Evolutionary conservation across 208 protist species (phyloP).

Genomic region (Crithidia thermophila): DNA sequence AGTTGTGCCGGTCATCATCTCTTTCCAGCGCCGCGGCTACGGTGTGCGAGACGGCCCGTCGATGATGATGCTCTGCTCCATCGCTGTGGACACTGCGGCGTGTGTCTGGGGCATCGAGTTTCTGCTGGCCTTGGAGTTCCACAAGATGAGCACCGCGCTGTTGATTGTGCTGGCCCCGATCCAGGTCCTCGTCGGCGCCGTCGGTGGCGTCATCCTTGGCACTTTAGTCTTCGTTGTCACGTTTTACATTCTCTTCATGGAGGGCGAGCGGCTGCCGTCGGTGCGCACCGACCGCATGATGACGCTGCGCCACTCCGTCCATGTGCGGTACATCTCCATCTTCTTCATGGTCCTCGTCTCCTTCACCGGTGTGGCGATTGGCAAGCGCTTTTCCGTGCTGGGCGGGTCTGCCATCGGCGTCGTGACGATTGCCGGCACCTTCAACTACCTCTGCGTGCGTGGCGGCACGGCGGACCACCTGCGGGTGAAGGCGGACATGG

Average conservation of each 20-base stretch:
- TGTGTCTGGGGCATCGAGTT: constrained; percentile 57
- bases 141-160: constrained; percentile 34
- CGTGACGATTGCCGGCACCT: constrained; percentile 40
- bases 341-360: constrained; percentile 47
- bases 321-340: constrained; percentile 47
- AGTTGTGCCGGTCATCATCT: constrained; percentile 52
- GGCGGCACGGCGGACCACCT: constrained; percentile 39
- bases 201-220: constrained; percentile 48
- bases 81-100: constrained; percentile 45
- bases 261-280: constrained; percentile 44
- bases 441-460: constrained; percentile 55
- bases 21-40: constrained; percentile 52
- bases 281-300: constrained; percentile 31
- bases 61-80: constrained; percentile 62
- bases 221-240: constrained; percentile 39
- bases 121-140: constrained; percentile 54
- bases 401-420: constrained; percentile 44
- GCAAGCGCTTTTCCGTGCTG: constrained; percentile 34
- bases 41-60: constrained; percentile 49
- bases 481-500: constrained; percentile 44
- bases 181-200: constrained; percentile 51
- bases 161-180: constrained; percentile 49
- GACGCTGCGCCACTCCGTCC: constrained; percentile 51
- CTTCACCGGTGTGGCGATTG: constrained; percentile 33
- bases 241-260: constrained; percentile 56